phyloP scores from a whole-genome alignment of 805 yeast genomes.

The Schizosaccharomyces japonicus region DNA sequence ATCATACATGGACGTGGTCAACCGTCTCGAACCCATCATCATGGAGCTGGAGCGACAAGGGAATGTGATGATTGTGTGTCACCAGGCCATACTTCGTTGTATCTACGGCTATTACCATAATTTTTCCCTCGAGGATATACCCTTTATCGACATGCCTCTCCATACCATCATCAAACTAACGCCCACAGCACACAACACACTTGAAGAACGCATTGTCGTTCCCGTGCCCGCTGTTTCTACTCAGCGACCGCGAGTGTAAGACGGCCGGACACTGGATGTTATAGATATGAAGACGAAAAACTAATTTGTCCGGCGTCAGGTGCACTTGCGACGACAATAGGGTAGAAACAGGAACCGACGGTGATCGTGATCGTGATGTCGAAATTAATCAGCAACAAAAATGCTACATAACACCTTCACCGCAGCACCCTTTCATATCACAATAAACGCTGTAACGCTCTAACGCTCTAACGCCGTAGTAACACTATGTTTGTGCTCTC shows the following conservation, averaged over 20 bases:
- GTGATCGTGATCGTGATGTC: too few species aligned
- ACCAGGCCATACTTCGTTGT: constrained; percentile 90
- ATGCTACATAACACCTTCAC: too few species aligned
- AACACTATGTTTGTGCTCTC: too few species aligned
- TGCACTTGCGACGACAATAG: too few species aligned
- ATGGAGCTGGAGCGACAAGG: constrained; percentile 97
- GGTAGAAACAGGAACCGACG: too few species aligned
- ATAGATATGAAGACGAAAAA: too few species aligned
- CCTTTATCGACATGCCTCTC: constrained; percentile 97
- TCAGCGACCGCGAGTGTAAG: constrained; percentile 56
- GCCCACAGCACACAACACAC: constrained; percentile 83
- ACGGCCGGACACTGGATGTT: too few species aligned
- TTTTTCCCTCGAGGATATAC: constrained; percentile 88
- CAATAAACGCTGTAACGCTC: too few species aligned
- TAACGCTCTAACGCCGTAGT: too few species aligned
- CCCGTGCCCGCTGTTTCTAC: constrained; percentile 96
- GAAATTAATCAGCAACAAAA: too few species aligned
- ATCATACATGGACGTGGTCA: constrained; percentile 83
- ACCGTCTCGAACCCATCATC: constrained; percentile 84
- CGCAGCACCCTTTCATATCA: too few species aligned
- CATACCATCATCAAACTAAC: constrained; percentile 71
- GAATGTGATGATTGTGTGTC: constrained; percentile 82
- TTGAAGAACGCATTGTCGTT: constrained; percentile 56
- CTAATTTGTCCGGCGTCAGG: too few species aligned
- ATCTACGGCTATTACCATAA: constrained; percentile 96